Base-by-base conservation (phyloP, 768 basidiomycete genomes). In the Harrya chromipes region DNA sequence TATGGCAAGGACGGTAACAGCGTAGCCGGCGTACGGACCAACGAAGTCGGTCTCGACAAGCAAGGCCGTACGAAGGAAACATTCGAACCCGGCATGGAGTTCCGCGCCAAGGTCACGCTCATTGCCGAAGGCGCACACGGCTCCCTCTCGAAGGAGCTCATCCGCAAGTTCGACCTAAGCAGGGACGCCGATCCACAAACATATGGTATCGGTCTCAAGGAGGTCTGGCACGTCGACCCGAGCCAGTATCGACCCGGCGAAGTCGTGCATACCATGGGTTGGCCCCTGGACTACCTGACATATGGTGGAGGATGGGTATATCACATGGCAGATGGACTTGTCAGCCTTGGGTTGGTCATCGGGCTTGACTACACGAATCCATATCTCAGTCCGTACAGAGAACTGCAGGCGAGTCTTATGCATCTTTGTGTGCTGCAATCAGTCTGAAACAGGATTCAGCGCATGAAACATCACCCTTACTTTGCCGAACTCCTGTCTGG, bases 391-490 rank as follows among this genome's bases (percentile, higher is more conserved):
- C 95, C 94, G 1, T 98, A 93, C 69, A 79, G 84, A 34, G 95
- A 98, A 67, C 79, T 99, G 8, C 94, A 97, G 80, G 93, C 86
- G 58, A 53, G 80, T 8, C 26, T 48, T 17, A 12, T 33, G 2
- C 42, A 2, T 20, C 49, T 19, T 41, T 37, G 13, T 24, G 44
- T 42, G 13, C 23, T 24, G 13, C 19, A 17, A 29, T 21, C 21
- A 4, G 26, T 38, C 56, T 47, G 26, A 66, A 31, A 52, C 19
- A 17, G 23, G 21, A 37, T 36, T 26, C 56, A 87, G 83, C 76
- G 88, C 40, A 87, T 97, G 85, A 99, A 99, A 72, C 95, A 97
- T 63, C 97, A 99, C 63, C 93, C 95, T 0, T 88, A 91, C 68
- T 91, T 94, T 70, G 73, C 83, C 19, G 71, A 80, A n/a, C 81